These are phyloP conservation scores for Coffea humblotiana DNA, from an alignment of 305 asterid species.

Conservation along the genomic window DNA sequence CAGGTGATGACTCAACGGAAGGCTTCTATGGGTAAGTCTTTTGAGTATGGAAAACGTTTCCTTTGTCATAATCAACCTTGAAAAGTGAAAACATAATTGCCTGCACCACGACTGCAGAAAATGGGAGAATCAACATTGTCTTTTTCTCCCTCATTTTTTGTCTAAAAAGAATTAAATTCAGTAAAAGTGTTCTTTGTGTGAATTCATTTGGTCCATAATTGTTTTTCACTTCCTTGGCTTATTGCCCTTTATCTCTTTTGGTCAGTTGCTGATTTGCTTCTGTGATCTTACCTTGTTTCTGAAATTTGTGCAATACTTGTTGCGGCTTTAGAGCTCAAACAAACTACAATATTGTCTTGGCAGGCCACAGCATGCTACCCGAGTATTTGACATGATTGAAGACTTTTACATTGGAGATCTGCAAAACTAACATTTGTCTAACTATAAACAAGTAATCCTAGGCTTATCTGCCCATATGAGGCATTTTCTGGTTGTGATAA, in stretches of 20 bases:
- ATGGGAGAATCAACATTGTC: neutral
- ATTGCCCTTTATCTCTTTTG: neutral
- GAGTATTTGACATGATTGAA: constrained; percentile 83
- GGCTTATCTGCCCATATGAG: constrained; percentile 4
- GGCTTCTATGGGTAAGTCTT: constrained; percentile 77
- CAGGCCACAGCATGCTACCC: constrained; percentile 93
- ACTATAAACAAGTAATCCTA: neutral
- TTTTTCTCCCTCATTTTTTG: constrained; percentile 8
- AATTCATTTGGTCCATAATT: neutral
- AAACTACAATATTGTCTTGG: constrained; percentile 13
- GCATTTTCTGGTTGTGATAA: constrained; percentile 9
- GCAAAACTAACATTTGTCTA: constrained; percentile 31
- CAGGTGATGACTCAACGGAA: constrained; percentile 87
- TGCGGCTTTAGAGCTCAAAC: constrained; percentile 13
- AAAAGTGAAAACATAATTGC: neutral
- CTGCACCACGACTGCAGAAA: neutral
- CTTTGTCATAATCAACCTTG: constrained; percentile 2
- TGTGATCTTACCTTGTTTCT: neutral
- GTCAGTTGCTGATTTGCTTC: constrained; percentile 8
- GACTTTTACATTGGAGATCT: constrained; percentile 75
- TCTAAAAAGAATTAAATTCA: neutral
- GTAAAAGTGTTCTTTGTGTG: neutral
- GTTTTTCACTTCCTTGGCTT: neutral
- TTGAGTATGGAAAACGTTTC: constrained; percentile 10
- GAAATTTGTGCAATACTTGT: neutral